Evolutionary conservation across 768 basidiomycete species (phyloP).

Genomic region (Hysterangium stoloniferum): DNA sequence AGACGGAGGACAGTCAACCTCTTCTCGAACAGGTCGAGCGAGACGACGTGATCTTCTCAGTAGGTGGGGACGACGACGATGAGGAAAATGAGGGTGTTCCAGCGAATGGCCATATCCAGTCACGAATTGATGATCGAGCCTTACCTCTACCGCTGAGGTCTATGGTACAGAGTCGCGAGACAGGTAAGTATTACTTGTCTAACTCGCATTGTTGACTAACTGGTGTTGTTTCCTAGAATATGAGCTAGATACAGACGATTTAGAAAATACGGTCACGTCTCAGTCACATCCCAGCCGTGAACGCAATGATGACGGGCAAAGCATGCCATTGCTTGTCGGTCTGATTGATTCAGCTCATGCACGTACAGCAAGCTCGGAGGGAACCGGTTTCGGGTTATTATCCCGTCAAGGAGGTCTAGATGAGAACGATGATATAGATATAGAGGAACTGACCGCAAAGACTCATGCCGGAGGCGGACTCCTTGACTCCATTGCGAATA

Average conservation of each 20-base stretch:
- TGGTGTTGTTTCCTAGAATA: constrained; percentile 44
- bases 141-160: constrained; percentile 46
- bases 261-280: constrained; percentile 43
- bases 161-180: constrained; percentile 56
- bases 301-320: constrained; percentile 33
- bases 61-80: constrained; percentile 48
- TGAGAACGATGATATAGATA: constrained; percentile 37
- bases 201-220: neutral
- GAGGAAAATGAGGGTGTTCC: constrained; percentile 21
- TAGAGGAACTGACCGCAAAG: constrained; percentile 68
- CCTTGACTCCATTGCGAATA: constrained; percentile 78
- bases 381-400: constrained; percentile 37
- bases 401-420: constrained; percentile 28
- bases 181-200: constrained; percentile 1
- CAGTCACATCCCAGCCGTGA: constrained; percentile 31
- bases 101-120: too few relatives aligned
- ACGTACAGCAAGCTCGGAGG: constrained; percentile 45
- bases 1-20: constrained; percentile 46
- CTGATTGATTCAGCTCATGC: constrained; percentile 57
- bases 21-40: constrained; percentile 35
- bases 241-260: constrained; percentile 77
- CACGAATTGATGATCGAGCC: neutral
- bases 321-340: constrained; percentile 74
- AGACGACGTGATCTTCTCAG: constrained; percentile 41
- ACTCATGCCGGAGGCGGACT: constrained; percentile 62